These are phyloP conservation scores for Cadophora malorum DNA, from an alignment of 2,329 filamentous ascomycete species.

Conservation along the genomic window DNA sequence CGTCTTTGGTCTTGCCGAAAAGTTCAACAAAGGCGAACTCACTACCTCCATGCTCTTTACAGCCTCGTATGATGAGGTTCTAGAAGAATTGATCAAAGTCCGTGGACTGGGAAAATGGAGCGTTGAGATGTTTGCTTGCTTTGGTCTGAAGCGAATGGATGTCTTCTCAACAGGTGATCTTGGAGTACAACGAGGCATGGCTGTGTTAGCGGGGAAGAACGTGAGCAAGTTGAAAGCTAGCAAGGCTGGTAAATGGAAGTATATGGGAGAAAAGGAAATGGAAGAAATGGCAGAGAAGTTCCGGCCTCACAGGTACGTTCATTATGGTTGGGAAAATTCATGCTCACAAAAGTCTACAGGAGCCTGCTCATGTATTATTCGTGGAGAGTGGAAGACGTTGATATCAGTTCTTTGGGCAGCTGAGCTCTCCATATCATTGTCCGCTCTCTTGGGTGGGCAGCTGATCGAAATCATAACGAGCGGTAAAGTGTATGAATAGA, in stretches of 20 bases:
- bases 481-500: neutral
- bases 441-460: too few species aligned
- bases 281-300: conserved; percentile 79
- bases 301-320: conserved; percentile 73
- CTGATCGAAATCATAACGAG: neutral
- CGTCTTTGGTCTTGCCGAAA: conserved; percentile 81
- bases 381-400: conserved; percentile 86
- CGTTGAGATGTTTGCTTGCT: conserved; percentile 98
- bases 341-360: conserved; percentile 50
- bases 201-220: conserved; percentile 82
- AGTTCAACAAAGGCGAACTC: conserved; percentile 78
- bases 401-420: conserved; percentile 66
- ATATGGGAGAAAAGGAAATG: conserved; percentile 96
- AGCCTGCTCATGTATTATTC: conserved; percentile 99
- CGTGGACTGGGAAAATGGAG: conserved; percentile 89
- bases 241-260: conserved; percentile 92
- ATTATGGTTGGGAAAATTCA: neutral
- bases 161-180: conserved; percentile 92
- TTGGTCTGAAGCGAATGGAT: conserved; percentile 92
- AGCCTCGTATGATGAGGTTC: conserved; percentile 84
- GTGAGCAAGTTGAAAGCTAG: conserved; percentile 78
- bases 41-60: conserved; percentile 76
- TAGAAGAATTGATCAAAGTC: conserved; percentile 83
- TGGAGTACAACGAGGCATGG: conserved; percentile 93
- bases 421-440: neutral